A percentile compares a stretch with the other conserved stretches of the same genome.
phyloP scores from a whole-genome alignment of 345 rosid species.

The Adansonia digitata region DNA sequence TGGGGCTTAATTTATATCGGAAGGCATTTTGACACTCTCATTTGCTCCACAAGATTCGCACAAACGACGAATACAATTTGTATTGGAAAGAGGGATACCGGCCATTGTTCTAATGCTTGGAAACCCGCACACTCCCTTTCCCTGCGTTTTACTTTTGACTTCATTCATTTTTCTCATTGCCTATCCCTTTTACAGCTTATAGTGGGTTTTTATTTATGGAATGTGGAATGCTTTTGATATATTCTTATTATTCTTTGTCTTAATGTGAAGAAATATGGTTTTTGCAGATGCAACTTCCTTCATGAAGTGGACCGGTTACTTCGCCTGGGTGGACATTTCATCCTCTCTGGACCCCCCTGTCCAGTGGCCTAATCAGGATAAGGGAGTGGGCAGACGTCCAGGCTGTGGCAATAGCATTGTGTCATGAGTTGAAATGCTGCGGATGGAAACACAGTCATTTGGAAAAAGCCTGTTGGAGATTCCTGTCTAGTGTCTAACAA shows the following conservation, averaged over 20 bases:
- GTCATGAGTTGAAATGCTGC: conserved; percentile 83
- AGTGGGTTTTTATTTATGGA: conserved; percentile 53
- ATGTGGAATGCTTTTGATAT: neutral
- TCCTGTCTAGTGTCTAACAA: conserved; percentile 63
- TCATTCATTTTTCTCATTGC: conserved; percentile 88
- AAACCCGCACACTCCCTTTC: conserved; percentile 91
- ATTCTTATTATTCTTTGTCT: conserved; percentile 11
- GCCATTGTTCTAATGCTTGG: conserved; percentile 99
- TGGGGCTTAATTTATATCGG: conserved; percentile 71
- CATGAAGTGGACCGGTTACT: conserved; percentile 82
- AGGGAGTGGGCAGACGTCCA: conserved; percentile 98
- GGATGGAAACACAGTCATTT: conserved; percentile 89
- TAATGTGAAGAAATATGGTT: conserved; percentile 17
- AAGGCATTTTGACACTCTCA: conserved; percentile 66
- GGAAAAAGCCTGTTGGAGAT: conserved; percentile 86
- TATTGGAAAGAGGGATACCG: conserved; percentile 92
- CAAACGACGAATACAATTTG: conserved; percentile 94
- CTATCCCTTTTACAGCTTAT: conserved; percentile 91
- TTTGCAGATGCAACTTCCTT: conserved; percentile 87
- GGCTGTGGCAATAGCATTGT: conserved; percentile 79
- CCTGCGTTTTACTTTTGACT: conserved; percentile 89
- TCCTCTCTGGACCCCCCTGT: conserved; percentile 98
- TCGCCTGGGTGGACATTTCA: conserved; percentile 86
- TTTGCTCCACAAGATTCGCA: conserved; percentile 99
- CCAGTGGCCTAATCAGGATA: conserved; percentile 95